These are phyloP conservation scores for Wickerhamomyces alni DNA, from an alignment of 805 yeast genomes.

Conservation along the genomic window DNA sequence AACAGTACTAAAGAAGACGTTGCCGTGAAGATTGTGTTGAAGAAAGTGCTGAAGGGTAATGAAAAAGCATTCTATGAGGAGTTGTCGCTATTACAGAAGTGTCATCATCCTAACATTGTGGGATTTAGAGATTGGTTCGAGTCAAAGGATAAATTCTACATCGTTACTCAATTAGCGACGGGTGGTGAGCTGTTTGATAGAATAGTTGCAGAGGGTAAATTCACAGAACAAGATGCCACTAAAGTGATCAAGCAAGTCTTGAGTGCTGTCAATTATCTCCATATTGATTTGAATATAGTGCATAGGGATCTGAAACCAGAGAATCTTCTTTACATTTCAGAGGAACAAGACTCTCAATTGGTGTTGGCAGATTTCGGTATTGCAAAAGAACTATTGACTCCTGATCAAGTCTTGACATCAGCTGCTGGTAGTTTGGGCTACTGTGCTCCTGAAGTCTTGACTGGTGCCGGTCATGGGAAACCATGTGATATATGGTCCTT, in stretches of 20 bases:
- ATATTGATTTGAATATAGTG: slow-evolving; percentile 62
- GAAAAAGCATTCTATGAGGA: slow-evolving; percentile 78
- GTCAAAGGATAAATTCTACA: slow-evolving; percentile 83
- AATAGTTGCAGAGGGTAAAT: slow-evolving; percentile 71
- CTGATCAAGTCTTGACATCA: slow-evolving; percentile 55
- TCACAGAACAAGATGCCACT: slow-evolving; percentile 87
- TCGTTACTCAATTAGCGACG: slow-evolving; percentile 89
- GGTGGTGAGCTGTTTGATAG: slow-evolving; percentile 96
- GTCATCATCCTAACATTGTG: slow-evolving; percentile 85
- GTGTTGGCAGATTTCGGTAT: slow-evolving; percentile 96
- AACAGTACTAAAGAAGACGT: slow-evolving; percentile 57
- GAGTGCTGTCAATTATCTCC: slow-evolving; percentile 75
- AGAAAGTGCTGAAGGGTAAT: slow-evolving; percentile 76
- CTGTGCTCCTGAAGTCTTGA: slow-evolving; percentile 92
- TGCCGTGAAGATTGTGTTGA: slow-evolving; percentile 84
- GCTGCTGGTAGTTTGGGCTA: slow-evolving; percentile 94
- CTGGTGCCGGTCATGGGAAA: slow-evolving; percentile 82
- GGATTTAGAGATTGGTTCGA: slow-evolving; percentile 91
- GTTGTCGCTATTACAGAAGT: slow-evolving; percentile 56
- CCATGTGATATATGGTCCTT: slow-evolving; percentile 96
- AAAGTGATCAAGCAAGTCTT: slow-evolving; percentile 66
- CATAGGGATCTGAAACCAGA: slow-evolving; percentile 96
- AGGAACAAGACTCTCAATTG: slow-evolving; percentile 57
- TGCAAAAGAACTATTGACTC: slow-evolving; percentile 63
- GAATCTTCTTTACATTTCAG: slow-evolving; percentile 65